Conservation (phyloP, 805 yeast species). For the Candida pseudoglaebosa region DNA sequence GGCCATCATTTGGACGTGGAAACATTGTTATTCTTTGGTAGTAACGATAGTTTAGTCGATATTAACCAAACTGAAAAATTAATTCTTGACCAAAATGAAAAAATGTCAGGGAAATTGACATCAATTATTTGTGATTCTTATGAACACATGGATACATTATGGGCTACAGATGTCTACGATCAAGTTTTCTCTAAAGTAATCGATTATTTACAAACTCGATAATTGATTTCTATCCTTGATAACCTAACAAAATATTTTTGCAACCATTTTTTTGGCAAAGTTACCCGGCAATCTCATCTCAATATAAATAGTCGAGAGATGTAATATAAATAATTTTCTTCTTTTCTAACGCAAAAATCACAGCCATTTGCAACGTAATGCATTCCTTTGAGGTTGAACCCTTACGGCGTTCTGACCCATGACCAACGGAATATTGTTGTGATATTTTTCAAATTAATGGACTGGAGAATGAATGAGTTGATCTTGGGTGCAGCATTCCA, state of each 20-base stretch:
- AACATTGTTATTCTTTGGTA: constrained; percentile 27
- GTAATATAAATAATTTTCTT: constrained; percentile 9
- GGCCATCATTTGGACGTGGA: constrained; percentile 26
- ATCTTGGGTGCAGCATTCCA: constrained; percentile 76
- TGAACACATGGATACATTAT: constrained; percentile 32
- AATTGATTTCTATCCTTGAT: background rate
- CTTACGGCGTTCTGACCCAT: constrained; percentile 67
- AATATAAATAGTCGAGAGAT: constrained; percentile 13
- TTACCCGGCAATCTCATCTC: constrained; percentile 24
- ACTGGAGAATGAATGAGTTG: constrained; percentile 58
- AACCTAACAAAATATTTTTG: background rate
- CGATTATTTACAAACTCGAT: constrained; percentile 1
- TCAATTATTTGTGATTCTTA: constrained; percentile 20
- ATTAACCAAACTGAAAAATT: constrained; percentile 20
- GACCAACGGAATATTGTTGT: constrained; percentile 59
- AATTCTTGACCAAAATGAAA: constrained; percentile 20
- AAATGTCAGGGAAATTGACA: constrained; percentile 19
- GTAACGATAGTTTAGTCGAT: constrained; percentile 25
- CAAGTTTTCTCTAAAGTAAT: constrained; percentile 21
- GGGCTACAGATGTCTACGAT: constrained; percentile 24
- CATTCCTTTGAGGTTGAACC: constrained; percentile 69
- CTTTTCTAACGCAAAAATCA: constrained; percentile 54
- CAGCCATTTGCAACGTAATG: constrained; percentile 62
- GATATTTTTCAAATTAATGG: constrained; percentile 37
- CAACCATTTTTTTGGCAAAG: constrained; percentile 7